Conservation (phyloP, 805 yeast genomes). For the Schwanniomyces sp. region DNA sequence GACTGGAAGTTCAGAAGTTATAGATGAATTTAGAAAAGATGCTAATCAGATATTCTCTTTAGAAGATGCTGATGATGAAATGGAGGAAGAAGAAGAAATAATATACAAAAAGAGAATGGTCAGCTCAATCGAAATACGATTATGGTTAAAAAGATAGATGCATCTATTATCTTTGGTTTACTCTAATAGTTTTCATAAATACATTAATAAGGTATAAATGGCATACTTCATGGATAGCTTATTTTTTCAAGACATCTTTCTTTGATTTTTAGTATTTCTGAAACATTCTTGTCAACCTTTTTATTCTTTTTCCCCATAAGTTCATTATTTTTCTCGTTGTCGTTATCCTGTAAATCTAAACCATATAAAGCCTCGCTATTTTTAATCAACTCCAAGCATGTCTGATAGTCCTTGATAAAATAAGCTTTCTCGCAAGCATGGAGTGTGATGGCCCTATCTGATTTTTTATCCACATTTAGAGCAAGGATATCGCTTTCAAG, state of each 20-base stretch:
- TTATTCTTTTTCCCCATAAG: constrained; percentile 18
- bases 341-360: constrained; percentile 18
- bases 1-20: constrained; percentile 66
- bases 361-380: constrained; percentile 33
- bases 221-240: neutral
- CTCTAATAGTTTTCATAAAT: neutral
- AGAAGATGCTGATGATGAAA: constrained; percentile 9
- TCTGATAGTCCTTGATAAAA: constrained; percentile 49
- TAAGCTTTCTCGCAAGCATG: constrained; percentile 66
- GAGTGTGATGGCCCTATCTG: constrained; percentile 54
- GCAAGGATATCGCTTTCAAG: constrained; percentile 25
- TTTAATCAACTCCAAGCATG: constrained; percentile 49
- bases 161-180: neutral
- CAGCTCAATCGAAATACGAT: constrained; percentile 46
- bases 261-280: constrained; percentile 49
- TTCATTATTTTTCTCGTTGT: constrained; percentile 9
- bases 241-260: constrained; percentile 34
- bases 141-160: constrained; percentile 30
- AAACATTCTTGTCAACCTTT: constrained; percentile 49
- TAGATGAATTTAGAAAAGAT: constrained; percentile 59
- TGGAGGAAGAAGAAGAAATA: constrained; percentile 32
- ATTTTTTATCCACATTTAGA: constrained; percentile 39
- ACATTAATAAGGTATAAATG: neutral
- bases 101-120: constrained; percentile 44
- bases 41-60: neutral